These are phyloP conservation scores for Escallonia herrerae DNA, from an alignment of 129 eudicot genomes.

Conservation along the genomic window DNA sequence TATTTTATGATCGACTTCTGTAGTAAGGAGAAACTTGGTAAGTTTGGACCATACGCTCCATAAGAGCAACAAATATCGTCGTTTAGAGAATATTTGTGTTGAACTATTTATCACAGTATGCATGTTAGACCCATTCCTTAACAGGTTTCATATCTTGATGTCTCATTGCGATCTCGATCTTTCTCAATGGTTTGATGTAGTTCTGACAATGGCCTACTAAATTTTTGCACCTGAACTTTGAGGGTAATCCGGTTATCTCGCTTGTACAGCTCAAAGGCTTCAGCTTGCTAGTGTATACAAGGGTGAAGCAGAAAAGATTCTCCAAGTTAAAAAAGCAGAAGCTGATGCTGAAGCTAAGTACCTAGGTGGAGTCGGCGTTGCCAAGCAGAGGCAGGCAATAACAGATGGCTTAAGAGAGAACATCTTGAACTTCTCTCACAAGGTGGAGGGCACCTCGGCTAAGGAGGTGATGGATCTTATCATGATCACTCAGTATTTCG, in stretches of 20 bases:
- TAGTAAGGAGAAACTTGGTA: no score
- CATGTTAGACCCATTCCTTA: no score
- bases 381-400: constrained; percentile 95
- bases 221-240: no score
- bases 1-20: no score
- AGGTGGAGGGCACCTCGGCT: constrained; percentile 76
- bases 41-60: no score
- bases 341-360: constrained; percentile 94
- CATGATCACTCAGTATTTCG: constrained; percentile 95
- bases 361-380: constrained; percentile 96
- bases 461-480: constrained; percentile 98
- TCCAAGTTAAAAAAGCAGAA: constrained; percentile 85
- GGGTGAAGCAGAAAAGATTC: constrained; percentile 91
- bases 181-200: no score
- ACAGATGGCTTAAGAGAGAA: constrained; percentile 94
- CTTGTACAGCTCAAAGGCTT: constrained; percentile 75
- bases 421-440: constrained; percentile 78
- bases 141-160: no score
- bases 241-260: not conserved
- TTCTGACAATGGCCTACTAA: no score
- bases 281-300: constrained; percentile 95
- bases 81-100: no score
- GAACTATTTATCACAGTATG: no score
- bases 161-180: no score
- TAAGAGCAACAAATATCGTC: no score